phyloP scores from a whole-genome alignment of 192 early-diverging fungal species.

The Obelidium mucronatum region DNA sequence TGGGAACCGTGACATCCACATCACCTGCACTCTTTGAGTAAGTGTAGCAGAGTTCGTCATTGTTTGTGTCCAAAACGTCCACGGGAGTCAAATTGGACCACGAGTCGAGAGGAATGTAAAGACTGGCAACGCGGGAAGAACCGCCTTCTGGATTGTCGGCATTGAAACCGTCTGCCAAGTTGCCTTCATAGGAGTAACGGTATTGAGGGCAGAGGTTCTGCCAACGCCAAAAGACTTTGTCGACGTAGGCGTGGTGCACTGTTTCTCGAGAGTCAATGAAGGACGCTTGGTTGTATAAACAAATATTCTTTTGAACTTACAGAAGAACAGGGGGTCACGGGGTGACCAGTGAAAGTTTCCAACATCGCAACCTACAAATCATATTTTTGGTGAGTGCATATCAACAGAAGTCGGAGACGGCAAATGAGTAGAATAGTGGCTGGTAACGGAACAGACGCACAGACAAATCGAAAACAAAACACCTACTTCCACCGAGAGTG shows the following conservation, averaged over 20 bases:
- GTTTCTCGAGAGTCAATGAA: not conserved
- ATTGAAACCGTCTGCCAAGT: not conserved
- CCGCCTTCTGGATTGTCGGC: not conserved
- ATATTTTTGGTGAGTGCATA: no score
- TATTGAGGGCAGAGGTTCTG: constrained; percentile 32
- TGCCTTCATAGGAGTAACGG: constrained; percentile 29
- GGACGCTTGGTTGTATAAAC: not conserved
- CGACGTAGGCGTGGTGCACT: constrained; percentile 46
- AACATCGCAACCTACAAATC: constrained; percentile 23
- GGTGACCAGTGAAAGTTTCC: constrained; percentile 23
- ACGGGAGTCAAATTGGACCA: not conserved
- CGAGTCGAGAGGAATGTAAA: constrained; percentile 1
- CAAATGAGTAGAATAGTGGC: no score
- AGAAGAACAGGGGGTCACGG: not conserved
- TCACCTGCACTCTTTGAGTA: constrained; percentile 14
- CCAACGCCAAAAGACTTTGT: constrained; percentile 46
- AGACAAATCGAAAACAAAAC: no score
- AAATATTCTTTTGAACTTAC: not conserved
- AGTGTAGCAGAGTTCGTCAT: not conserved
- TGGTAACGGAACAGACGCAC: no score
- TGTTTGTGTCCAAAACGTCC: constrained; percentile 19
- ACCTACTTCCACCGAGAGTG: constrained; percentile 8
- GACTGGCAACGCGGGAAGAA: not conserved
- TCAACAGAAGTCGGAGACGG: no score
- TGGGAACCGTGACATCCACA: not conserved